phyloP scores from a whole-genome alignment of 2,329 filamentous ascomycete genomes.

The Paracorniculantispora psalliotae region DNA sequence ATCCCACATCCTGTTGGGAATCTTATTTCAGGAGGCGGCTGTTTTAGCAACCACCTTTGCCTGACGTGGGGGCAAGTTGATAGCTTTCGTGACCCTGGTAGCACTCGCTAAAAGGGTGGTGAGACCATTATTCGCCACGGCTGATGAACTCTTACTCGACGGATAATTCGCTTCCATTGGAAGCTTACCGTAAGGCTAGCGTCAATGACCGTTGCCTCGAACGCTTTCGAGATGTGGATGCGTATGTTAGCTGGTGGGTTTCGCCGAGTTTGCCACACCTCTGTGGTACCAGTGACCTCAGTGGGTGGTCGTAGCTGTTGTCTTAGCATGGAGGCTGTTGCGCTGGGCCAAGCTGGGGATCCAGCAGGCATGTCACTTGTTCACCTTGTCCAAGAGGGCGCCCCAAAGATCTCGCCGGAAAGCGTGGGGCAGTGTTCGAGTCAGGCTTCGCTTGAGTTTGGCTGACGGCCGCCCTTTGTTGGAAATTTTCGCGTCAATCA shows the following conservation, averaged over 20 bases:
- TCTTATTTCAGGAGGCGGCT: too few species aligned
- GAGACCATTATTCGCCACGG: not conserved
- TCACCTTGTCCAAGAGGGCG: not conserved
- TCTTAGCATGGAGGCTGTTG: not conserved
- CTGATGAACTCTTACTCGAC: not conserved
- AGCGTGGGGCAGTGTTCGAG: not conserved
- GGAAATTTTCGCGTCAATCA: not conserved
- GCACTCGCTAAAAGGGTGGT: too few species aligned
- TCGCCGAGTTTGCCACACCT: not conserved
- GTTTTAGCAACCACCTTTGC: too few species aligned
- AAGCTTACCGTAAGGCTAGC: not conserved
- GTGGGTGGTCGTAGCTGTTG: not conserved
- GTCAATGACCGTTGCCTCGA: not conserved
- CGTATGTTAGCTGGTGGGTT: not conserved
- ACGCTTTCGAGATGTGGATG: not conserved
- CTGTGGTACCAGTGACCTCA: not conserved
- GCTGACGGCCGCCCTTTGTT: not conserved
- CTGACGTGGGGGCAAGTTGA: too few species aligned
- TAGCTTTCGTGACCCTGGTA: too few species aligned
- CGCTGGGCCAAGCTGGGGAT: not conserved
- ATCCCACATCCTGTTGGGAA: too few species aligned
- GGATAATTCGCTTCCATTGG: not conserved
- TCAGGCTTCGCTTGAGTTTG: not conserved
- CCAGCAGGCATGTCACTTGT: not conserved
- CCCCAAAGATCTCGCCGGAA: not conserved